phyloP scores from a whole-genome alignment of 257 asterid genomes.

The Solanum raphanifolium region DNA sequence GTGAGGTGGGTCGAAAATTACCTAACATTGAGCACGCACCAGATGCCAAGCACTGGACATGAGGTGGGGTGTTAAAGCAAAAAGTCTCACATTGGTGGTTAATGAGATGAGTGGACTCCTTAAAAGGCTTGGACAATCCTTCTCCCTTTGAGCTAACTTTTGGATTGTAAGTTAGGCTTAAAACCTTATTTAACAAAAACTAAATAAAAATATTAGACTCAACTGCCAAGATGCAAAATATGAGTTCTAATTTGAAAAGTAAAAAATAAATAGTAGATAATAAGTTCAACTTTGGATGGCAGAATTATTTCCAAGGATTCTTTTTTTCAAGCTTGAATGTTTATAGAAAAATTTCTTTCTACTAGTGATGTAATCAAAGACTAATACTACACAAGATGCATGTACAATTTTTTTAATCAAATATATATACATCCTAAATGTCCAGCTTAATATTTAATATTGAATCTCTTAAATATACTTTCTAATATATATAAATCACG shows the following conservation, averaged over 20 bases:
- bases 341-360: neutral
- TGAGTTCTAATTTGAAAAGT: neutral
- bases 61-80: too few relatives aligned
- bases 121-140: too few relatives aligned
- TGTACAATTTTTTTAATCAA: neutral
- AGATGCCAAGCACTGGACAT: too few relatives aligned
- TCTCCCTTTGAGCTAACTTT: too few relatives aligned
- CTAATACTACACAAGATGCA: neutral
- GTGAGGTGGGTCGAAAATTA: too few relatives aligned
- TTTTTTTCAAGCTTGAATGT: neutral
- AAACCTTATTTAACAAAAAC: neutral
- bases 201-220: neutral
- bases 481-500: too few relatives aligned
- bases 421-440: neutral
- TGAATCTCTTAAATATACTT: neutral
- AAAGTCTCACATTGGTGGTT: too few relatives aligned
- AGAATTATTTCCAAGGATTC: neutral
- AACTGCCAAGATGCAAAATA: neutral
- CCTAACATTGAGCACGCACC: too few relatives aligned
- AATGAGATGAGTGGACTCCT: too few relatives aligned
- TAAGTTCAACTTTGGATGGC: neutral
- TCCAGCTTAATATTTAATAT: neutral
- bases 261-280: neutral
- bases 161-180: neutral
- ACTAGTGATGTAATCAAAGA: neutral